phyloP scores from a whole-genome alignment of 129 eudicot species.

The Centrapalus pauciflorus region DNA sequence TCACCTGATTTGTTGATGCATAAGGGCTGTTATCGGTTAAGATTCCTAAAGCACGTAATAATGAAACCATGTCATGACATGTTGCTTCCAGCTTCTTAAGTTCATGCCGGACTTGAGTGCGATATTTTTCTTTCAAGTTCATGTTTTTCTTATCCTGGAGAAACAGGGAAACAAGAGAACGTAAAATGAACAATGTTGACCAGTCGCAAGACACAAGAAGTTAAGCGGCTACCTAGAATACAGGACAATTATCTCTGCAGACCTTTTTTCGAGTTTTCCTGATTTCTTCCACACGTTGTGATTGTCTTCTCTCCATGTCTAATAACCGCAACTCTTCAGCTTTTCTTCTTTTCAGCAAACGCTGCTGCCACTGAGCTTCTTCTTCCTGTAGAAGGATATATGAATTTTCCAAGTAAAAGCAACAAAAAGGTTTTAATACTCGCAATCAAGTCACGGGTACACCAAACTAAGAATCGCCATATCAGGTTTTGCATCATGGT shows the following conservation, averaged over 20 bases:
- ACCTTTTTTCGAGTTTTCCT: slow-evolving; percentile 76
- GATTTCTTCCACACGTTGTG: slow-evolving; percentile 72
- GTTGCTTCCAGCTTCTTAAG: slow-evolving; percentile 49
- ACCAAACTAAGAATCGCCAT: too few species aligned
- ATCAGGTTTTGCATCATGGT: too few species aligned
- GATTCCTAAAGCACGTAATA: slow-evolving; percentile 58
- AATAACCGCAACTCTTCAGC: slow-evolving; percentile 59
- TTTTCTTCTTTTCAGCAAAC: slow-evolving; percentile 51
- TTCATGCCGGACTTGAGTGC: slow-evolving; percentile 46
- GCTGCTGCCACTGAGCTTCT: slow-evolving; percentile 51
- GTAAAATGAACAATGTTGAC: not conserved
- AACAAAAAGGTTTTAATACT: too few species aligned
- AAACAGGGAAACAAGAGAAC: not conserved
- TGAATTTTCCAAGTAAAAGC: not conserved
- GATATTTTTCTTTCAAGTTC: slow-evolving; percentile 66
- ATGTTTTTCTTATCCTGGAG: slow-evolving; percentile 53
- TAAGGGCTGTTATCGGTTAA: slow-evolving; percentile 24
- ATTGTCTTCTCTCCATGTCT: slow-evolving; percentile 80
- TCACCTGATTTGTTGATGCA: slow-evolving; percentile 52
- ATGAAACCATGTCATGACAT: slow-evolving; percentile 60
- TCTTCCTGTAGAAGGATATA: slow-evolving; percentile 48
- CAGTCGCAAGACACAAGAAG: not conserved
- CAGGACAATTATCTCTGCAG: not conserved
- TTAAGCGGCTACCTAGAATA: not conserved
- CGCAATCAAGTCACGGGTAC: too few species aligned